Evolutionary conservation across 2,329 filamentous ascomycete species (phyloP).

Genomic region (Talaromyces sp.): DNA sequence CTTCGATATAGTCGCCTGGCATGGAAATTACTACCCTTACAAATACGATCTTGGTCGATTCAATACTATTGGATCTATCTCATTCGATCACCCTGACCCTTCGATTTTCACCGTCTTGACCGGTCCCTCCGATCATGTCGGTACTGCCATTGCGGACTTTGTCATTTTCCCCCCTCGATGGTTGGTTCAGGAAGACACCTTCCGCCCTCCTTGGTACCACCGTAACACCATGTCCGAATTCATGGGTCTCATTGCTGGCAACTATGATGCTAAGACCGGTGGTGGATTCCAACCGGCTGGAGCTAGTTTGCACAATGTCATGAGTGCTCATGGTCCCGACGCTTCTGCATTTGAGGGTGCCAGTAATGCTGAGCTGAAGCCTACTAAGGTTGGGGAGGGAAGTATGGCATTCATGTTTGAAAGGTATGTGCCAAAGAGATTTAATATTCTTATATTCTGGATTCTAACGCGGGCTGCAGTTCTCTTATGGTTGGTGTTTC

Average conservation of each 20-base stretch:
- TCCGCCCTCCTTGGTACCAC: conserved; percentile 66
- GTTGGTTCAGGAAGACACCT: conserved; percentile 64
- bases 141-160: conserved; percentile 67
- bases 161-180: conserved; percentile 68
- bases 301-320: conserved; percentile 69
- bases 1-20: conserved; percentile 80
- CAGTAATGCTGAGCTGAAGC: conserved; percentile 56
- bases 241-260: conserved; percentile 65
- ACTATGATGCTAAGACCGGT: conserved; percentile 62
- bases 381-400: conserved; percentile 59
- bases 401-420: conserved; percentile 70
- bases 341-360: conserved; percentile 59
- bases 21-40: conserved; percentile 77
- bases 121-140: conserved; percentile 58
- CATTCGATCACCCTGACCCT: conserved; percentile 77
- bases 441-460: not conserved
- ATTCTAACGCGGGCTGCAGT: conserved; percentile 46
- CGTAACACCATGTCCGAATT: conserved; percentile 68
- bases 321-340: conserved; percentile 69
- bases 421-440: too few relatives aligned
- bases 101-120: conserved; percentile 73
- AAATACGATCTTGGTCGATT: conserved; percentile 81
- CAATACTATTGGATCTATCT: conserved; percentile 72
- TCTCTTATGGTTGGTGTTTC: conserved; percentile 72
- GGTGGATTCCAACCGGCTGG: conserved; percentile 64